Percentiles rank a stretch among this genome's conserved stretches.
Conservation (phyloP, 306 rosid species). For the Leucaena leucocephala region DNA sequence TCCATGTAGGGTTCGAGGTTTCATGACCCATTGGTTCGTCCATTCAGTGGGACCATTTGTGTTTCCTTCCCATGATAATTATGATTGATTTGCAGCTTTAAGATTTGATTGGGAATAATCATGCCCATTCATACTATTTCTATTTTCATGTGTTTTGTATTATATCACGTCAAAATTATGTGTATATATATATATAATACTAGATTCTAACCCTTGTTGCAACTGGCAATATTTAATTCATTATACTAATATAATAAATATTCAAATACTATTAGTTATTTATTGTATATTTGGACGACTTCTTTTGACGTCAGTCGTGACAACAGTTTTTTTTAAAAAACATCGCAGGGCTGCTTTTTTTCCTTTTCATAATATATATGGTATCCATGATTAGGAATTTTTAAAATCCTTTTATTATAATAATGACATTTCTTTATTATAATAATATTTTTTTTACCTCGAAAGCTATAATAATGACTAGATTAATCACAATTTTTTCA, state of each 20-base stretch:
- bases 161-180: background rate
- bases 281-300: background rate
- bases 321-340: background rate
- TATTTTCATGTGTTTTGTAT: background rate
- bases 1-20: conserved; percentile 26
- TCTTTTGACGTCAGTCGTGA: background rate
- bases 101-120: background rate
- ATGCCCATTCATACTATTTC: background rate
- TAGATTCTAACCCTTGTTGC: background rate
- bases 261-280: background rate
- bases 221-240: background rate
- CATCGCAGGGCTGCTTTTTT: background rate
- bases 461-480: background rate
- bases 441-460: background rate
- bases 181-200: background rate
- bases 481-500: background rate
- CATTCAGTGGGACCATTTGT: conserved; percentile 20
- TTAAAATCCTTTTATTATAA: background rate
- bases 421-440: background rate
- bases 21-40: conserved; percentile 24
- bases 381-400: background rate
- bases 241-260: background rate
- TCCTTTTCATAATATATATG: too few relatives aligned
- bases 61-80: background rate
- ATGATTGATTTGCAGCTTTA: background rate